A percentile compares a stretch with the other conserved stretches of the same genome.
Conservation (phyloP, 192 early-diverging fungal genomes). For the Pecoramyces ruminantium region DNA sequence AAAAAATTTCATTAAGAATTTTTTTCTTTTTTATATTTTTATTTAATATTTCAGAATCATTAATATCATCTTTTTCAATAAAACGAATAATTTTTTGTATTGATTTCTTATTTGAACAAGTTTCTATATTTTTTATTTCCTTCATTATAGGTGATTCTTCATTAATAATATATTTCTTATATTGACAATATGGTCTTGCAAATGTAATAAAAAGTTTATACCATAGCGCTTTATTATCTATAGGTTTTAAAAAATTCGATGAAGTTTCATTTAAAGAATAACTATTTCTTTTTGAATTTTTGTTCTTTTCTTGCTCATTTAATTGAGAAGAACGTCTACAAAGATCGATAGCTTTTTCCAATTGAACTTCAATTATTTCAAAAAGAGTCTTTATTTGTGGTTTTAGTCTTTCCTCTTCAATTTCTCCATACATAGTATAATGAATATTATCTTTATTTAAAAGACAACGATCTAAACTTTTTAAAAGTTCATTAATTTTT, state of each 20-base stretch:
- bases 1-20: too few relatives aligned
- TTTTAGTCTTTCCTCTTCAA: neutral
- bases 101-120: neutral
- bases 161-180: neutral
- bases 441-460: neutral
- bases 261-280: too few relatives aligned
- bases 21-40: too few relatives aligned
- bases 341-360: neutral
- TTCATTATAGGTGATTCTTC: neutral
- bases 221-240: neutral
- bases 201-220: neutral
- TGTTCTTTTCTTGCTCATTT: too few relatives aligned
- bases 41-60: too few relatives aligned
- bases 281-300: too few relatives aligned
- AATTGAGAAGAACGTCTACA: too few relatives aligned
- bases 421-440: neutral
- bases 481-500: neutral
- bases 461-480: neutral
- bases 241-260: too few relatives aligned
- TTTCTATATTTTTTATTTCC: neutral
- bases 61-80: neutral
- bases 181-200: neutral
- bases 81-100: neutral
- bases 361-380: neutral
- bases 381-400: neutral